These are phyloP conservation scores for Apiotrichum brassicae DNA, from an alignment of 1,284 basidiomycete species.

Conservation along the genomic window DNA sequence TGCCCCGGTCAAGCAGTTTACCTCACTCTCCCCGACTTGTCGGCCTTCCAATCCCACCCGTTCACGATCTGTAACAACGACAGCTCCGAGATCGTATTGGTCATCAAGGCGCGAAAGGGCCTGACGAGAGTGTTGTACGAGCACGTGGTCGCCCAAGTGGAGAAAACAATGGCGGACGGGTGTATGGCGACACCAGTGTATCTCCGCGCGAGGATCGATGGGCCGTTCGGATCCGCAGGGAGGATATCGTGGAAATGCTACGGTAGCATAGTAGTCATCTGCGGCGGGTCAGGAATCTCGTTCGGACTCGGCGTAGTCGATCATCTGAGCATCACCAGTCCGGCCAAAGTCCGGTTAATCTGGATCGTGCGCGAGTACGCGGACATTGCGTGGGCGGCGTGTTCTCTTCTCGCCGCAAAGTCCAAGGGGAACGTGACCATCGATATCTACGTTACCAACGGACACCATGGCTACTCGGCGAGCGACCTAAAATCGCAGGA, in stretches of 20 bases:
- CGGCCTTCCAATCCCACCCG: slow-evolving; percentile 65
- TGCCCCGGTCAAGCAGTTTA: slow-evolving; percentile 61
- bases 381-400: slow-evolving; percentile 82
- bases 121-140: slow-evolving; percentile 73
- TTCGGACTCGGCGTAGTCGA: slow-evolving; percentile 70
- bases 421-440: slow-evolving; percentile 60
- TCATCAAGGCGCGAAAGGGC: slow-evolving; percentile 69
- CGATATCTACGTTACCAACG: slow-evolving; percentile 72
- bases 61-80: slow-evolving; percentile 71
- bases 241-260: slow-evolving; percentile 62
- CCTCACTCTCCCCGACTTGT: slow-evolving; percentile 64
- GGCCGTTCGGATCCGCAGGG: slow-evolving; percentile 69
- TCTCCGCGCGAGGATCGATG: slow-evolving; percentile 63
- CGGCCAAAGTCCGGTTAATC: slow-evolving; percentile 66
- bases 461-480: neutral
- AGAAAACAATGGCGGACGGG: slow-evolving; percentile 21
- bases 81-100: slow-evolving; percentile 60
- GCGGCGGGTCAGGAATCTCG: slow-evolving; percentile 72
- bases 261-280: slow-evolving; percentile 62
- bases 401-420: slow-evolving; percentile 60
- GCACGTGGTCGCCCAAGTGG: slow-evolving; percentile 26
- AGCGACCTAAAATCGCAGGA: slow-evolving; percentile 37
- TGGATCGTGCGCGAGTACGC: slow-evolving; percentile 79
- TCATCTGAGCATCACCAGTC: slow-evolving; percentile 55
- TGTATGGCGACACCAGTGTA: slow-evolving; percentile 23